Evolutionary conservation across 306 rosid species (phyloP).

Genomic region (Inga laurina): DNA sequence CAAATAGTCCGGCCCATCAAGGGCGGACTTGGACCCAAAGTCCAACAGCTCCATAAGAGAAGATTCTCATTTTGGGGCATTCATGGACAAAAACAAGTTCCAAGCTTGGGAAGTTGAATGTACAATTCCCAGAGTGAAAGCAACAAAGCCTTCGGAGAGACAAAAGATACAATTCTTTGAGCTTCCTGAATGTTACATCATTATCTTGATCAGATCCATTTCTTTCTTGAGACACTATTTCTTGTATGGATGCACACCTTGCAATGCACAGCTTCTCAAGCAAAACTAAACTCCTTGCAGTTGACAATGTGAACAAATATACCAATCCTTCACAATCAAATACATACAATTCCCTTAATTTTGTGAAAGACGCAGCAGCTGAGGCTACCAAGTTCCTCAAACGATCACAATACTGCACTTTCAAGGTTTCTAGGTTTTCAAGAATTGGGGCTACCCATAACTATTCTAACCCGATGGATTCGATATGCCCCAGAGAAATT

Average conservation of each 20-base stretch:
- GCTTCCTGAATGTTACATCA: not conserved
- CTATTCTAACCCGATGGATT: too few relatives aligned
- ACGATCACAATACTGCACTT: too few relatives aligned
- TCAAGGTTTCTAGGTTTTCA: too few relatives aligned
- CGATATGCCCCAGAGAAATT: too few relatives aligned
- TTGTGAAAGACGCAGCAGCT: not conserved
- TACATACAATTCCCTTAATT: not conserved
- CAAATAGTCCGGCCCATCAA: too few relatives aligned
- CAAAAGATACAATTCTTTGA: not conserved
- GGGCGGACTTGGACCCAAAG: too few relatives aligned
- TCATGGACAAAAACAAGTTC: too few relatives aligned
- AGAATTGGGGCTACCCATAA: too few relatives aligned
- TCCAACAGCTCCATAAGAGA: too few relatives aligned
- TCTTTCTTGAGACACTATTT: not conserved
- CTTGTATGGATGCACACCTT: not conserved
- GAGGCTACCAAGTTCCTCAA: not conserved
- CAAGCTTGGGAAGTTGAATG: too few relatives aligned
- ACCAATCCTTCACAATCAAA: not conserved
- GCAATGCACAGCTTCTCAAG: not conserved
- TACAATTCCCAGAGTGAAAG: too few relatives aligned
- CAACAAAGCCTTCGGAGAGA: not conserved
- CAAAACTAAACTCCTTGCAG: conserved; percentile 22
- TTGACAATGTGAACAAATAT: conserved; percentile 17
- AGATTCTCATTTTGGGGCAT: too few relatives aligned
- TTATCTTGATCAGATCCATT: not conserved